A percentile compares a stretch with the other conserved stretches of the same genome.
phyloP scores from a whole-genome alignment of 768 basidiomycete species.

The Trametes sanguinea region DNA sequence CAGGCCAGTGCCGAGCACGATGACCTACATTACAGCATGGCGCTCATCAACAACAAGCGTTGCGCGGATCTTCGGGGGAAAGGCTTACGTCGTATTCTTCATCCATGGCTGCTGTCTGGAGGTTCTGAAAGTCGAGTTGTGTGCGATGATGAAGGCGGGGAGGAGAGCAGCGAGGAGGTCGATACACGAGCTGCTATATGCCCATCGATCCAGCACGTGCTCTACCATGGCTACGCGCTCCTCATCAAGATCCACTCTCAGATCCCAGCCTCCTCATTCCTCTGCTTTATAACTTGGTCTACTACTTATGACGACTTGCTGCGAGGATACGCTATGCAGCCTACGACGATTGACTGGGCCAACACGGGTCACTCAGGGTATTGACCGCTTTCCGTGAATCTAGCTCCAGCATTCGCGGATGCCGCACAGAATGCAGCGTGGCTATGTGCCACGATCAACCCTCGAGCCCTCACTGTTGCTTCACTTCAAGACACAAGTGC shows the following conservation, averaged over 20 bases:
- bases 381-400: too few species aligned
- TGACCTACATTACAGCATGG: constrained; percentile 52
- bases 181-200: constrained; percentile 19
- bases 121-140: constrained; percentile 8
- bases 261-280: background rate
- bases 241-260: constrained; percentile 18
- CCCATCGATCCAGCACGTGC: constrained; percentile 29
- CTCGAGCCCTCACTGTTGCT: too few species aligned
- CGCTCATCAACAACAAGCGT: background rate
- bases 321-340: too few species aligned
- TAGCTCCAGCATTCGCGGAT: too few species aligned
- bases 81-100: constrained; percentile 90
- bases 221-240: constrained; percentile 15
- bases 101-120: constrained; percentile 70
- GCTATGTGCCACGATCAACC: too few species aligned
- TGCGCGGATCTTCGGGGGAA: background rate
- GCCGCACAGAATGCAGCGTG: too few species aligned
- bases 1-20: constrained; percentile 94
- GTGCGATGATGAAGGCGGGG: constrained; percentile 13
- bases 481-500: too few species aligned
- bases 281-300: too few species aligned
- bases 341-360: too few species aligned
- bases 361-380: too few species aligned
- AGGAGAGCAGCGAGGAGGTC: constrained; percentile 1
- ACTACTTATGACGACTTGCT: too few species aligned